Evolutionary conservation across 2,329 filamentous ascomycete species (phyloP), one percentile per base, ranked within the genome.

Genomic region (Aschersonia sp.): DNA sequence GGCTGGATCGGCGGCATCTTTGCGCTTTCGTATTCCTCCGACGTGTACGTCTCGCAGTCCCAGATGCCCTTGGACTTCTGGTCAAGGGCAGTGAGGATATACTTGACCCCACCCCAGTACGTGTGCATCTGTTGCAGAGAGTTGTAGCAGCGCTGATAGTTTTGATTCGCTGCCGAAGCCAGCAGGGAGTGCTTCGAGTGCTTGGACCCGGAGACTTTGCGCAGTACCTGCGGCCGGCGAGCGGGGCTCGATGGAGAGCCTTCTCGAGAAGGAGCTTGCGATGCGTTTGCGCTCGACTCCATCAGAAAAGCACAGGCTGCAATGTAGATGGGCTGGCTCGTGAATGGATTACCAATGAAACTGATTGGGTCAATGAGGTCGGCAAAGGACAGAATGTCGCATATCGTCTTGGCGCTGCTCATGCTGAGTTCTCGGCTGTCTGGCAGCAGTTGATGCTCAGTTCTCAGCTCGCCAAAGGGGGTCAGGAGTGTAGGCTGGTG

Each of bases 371-470:
- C 86, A 46, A 92, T 86, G 8, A 94, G 68, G 58, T 94, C 86
- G 0, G 87, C 85, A 61, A 94, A 94, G 1, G 85, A 83, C 7
- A 94, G 66, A 12, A 94, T 94, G 56, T 94, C 87, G 35, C 86
- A 87, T 51, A 94, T 92, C 0, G 87, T 94, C 67, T 94, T 94
- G 10, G 87, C 88, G 30, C 86, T 90, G 11, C 85, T 89, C 83
- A 90, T 89, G 51, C 85, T 87, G 5, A 81, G 63, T 60, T 92
- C 86, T 48, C 85, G 80, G 53, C 86, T 92, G 58, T 92, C 86
- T 0, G 83, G 78, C 39, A 87, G 78, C 1, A 94, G 70, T 48
- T 87, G 83, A 45, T 86, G 73, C 47, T 84, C 81, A 49, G 67
- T 68, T 43, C 65, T 68, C 35, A 74, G 60, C 11, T 69, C 65